Evolutionary conservation across 805 yeast species (phyloP).

Genomic region (Candida loeiensis): DNA sequence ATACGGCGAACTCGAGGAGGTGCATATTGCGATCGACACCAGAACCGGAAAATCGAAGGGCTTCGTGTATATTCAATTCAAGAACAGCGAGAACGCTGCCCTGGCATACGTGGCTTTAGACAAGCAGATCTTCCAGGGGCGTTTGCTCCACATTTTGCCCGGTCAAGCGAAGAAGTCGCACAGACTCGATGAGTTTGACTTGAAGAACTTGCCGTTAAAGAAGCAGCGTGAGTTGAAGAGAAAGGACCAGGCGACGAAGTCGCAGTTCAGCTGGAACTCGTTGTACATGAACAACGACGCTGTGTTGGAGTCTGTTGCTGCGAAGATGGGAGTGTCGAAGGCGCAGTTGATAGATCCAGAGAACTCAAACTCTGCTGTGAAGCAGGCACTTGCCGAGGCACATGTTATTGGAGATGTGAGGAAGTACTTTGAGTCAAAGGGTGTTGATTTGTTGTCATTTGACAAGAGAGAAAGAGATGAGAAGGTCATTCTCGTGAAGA

Average conservation of each 20-base stretch:
- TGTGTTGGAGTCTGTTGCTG: conserved; percentile 84
- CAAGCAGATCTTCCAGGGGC: conserved; percentile 89
- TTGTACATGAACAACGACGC: conserved; percentile 89
- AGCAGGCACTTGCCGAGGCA: conserved; percentile 96
- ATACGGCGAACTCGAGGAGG: conserved; percentile 79
- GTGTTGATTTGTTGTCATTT: conserved; percentile 79
- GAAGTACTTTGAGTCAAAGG: conserved; percentile 77
- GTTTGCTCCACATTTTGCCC: conserved; percentile 84
- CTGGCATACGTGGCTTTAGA: conserved; percentile 72
- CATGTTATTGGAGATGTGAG: conserved; percentile 91
- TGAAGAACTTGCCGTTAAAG: conserved; percentile 87
- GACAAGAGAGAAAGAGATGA: conserved; percentile 70
- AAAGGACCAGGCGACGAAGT: conserved; percentile 78
- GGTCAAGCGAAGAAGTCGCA: conserved; percentile 81
- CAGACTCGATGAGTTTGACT: conserved; percentile 82
- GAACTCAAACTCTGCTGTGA: conserved; percentile 83
- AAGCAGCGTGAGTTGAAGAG: conserved; percentile 83
- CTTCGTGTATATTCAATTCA: conserved; percentile 78
- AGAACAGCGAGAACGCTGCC: conserved; percentile 67
- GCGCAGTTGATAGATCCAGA: conserved; percentile 85
- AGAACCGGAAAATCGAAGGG: conserved; percentile 91
- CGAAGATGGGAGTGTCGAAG: conserved; percentile 76
- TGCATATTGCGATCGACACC: conserved; percentile 88
- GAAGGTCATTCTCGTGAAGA: conserved; percentile 75
- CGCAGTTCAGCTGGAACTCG: conserved; percentile 94